A percentile compares a stretch with the other conserved stretches of the same genome.
Conservation (phyloP, 2,329 filamentous ascomycete genomes). For the Fusarium tanahbumbuense region DNA sequence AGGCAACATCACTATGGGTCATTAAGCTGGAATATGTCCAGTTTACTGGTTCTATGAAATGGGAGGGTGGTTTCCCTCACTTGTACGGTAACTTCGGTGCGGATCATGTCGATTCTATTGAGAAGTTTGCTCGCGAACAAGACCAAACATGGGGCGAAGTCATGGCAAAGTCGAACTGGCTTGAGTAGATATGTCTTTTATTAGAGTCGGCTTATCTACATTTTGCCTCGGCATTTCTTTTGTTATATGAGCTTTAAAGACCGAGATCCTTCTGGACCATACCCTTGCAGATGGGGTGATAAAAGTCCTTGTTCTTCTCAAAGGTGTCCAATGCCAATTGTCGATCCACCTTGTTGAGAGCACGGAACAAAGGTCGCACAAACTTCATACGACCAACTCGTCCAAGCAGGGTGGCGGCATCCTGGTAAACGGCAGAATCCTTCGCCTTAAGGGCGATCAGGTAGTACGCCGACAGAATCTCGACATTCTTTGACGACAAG, state of each 20-base stretch:
- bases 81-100: constrained; percentile 68
- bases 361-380: constrained; percentile 84
- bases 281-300: constrained; percentile 89
- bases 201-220: neutral
- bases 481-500: constrained; percentile 81
- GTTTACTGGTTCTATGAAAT: constrained; percentile 60
- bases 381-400: constrained; percentile 97
- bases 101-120: constrained; percentile 60
- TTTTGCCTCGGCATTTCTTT: neutral
- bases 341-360: constrained; percentile 79
- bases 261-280: constrained; percentile 89
- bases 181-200: constrained; percentile 48
- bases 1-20: constrained; percentile 58
- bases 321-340: constrained; percentile 84
- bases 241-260: constrained; percentile 36
- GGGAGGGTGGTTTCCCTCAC: constrained; percentile 70
- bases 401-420: constrained; percentile 79
- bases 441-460: constrained; percentile 80
- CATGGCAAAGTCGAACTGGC: constrained; percentile 56
- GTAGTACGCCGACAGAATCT: constrained; percentile 85
- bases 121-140: constrained; percentile 59
- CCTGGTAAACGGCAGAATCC: constrained; percentile 75
- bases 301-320: constrained; percentile 88
- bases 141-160: constrained; percentile 61
- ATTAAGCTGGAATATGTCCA: constrained; percentile 64